phyloP scores from a whole-genome alignment of 305 asterid species.

The Ajuga reptans region DNA sequence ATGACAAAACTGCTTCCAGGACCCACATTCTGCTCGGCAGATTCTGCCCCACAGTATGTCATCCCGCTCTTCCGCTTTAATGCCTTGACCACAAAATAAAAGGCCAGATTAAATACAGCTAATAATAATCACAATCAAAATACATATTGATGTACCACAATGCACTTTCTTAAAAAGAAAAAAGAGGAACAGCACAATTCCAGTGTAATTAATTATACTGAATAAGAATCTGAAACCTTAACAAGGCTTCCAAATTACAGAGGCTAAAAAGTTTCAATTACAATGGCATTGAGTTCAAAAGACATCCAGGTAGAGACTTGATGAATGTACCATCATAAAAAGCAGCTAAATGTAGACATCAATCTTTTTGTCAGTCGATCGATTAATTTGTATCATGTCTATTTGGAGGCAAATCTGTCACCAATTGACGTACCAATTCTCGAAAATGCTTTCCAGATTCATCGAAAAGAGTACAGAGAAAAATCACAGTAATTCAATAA shows the following conservation, averaged over 20 bases:
- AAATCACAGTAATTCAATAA: not conserved
- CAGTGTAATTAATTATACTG: not conserved
- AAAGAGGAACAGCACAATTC: not conserved
- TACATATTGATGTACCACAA: not conserved
- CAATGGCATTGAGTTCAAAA: not conserved
- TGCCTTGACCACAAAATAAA: slow-evolving; percentile 33
- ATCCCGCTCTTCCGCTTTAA: slow-evolving; percentile 50
- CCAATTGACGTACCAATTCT: not conserved
- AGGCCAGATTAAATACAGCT: not conserved
- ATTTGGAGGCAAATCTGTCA: not conserved
- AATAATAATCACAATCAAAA: not conserved
- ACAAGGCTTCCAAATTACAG: not conserved
- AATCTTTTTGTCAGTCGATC: not conserved
- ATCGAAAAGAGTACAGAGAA: not conserved
- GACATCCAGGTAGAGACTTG: not conserved
- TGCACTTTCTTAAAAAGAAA: not conserved
- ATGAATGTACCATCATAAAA: not conserved
- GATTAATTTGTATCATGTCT: not conserved
- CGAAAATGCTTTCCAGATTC: not conserved
- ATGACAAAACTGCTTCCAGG: slow-evolving; percentile 27
- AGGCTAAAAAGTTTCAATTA: not conserved
- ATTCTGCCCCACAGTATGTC: slow-evolving; percentile 32
- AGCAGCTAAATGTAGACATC: not conserved
- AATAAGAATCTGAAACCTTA: no score
- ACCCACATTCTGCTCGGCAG: slow-evolving; percentile 33